A percentile compares a stretch with the other conserved stretches of the same genome.
Evolutionary conservation across 2,329 filamentous ascomycete genomes (phyloP).

Genomic region (Aspergillus costaricaensis): DNA sequence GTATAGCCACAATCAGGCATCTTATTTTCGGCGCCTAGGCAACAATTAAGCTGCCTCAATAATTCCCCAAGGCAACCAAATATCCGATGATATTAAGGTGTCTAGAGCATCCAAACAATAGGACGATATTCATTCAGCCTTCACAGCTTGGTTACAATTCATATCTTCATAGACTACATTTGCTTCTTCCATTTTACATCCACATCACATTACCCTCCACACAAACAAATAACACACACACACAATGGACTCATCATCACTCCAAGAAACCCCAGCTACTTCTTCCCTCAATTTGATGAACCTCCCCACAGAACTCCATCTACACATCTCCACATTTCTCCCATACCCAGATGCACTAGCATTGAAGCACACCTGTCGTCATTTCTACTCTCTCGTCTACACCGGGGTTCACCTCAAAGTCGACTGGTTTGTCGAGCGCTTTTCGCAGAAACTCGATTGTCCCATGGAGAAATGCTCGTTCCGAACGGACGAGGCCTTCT

Average conservation of each 20-base stretch:
- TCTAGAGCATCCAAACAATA: neutral
- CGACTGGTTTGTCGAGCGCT: constrained; percentile 67
- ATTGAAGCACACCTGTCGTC: constrained; percentile 65
- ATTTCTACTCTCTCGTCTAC: constrained; percentile 66
- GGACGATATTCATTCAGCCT: neutral
- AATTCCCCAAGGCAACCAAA: neutral
- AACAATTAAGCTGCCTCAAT: neutral
- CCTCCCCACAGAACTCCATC: constrained; percentile 68
- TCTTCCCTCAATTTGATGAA: constrained; percentile 43
- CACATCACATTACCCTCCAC: neutral
- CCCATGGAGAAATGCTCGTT: constrained; percentile 55
- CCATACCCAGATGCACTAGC: constrained; percentile 71
- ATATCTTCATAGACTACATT: neutral
- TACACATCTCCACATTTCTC: constrained; percentile 62
- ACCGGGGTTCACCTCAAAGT: constrained; percentile 68
- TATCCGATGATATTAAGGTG: neutral
- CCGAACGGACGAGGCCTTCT: constrained; percentile 46
- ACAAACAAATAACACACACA: neutral
- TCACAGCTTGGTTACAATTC: neutral
- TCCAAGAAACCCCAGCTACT: neutral
- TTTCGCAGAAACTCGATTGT: constrained; percentile 65
- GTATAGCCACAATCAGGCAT: constrained; percentile 5
- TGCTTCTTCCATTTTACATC: neutral
- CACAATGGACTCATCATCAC: constrained; percentile 6
- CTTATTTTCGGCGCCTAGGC: neutral